Percentiles rank a stretch among this genome's conserved stretches.
These are phyloP conservation scores for Actinomucor elegans DNA, from an alignment of 371 early-diverging fungal genomes.

Conservation along the genomic window DNA sequence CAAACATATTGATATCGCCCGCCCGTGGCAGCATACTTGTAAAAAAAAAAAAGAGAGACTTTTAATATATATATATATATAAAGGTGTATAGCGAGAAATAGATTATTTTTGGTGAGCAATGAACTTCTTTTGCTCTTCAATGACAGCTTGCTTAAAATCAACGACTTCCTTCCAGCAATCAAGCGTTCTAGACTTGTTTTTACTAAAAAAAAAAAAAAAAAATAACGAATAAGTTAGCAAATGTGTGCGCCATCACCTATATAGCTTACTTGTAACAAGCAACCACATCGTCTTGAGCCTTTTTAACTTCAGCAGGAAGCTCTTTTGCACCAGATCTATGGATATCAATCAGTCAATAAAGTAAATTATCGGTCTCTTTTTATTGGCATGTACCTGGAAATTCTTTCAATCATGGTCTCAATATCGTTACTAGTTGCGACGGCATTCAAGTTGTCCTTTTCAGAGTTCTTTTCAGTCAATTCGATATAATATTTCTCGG, in stretches of 20 bases:
- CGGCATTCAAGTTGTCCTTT: background rate
- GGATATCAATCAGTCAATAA: no score
- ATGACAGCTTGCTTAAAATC: conserved; percentile 23
- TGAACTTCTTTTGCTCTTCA: conserved; percentile 29
- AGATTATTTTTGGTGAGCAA: conserved; percentile 31
- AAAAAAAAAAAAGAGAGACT: no score
- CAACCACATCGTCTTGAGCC: conserved; percentile 20
- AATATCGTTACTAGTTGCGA: conserved; percentile 5
- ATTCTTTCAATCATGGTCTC: conserved; percentile 19
- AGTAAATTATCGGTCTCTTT: no score
- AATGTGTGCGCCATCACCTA: background rate
- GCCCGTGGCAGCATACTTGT: no score
- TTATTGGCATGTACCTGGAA: conserved; percentile 2
- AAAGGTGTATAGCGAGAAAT: background rate
- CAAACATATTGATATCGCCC: no score
- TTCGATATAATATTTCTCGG: conserved; percentile 11
- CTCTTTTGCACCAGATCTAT: conserved; percentile 21
- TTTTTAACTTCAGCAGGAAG: conserved; percentile 15
- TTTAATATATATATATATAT: background rate
- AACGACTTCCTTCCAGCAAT: conserved; percentile 24
- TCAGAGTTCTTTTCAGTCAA: conserved; percentile 9
- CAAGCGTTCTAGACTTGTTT: conserved; percentile 20
- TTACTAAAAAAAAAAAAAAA: conserved; percentile 4
- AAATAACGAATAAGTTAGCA: background rate
- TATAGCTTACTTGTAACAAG: conserved; percentile 23